phyloP scores from a whole-genome alignment of 768 basidiomycete species.

The Amylocystis lapponica region DNA sequence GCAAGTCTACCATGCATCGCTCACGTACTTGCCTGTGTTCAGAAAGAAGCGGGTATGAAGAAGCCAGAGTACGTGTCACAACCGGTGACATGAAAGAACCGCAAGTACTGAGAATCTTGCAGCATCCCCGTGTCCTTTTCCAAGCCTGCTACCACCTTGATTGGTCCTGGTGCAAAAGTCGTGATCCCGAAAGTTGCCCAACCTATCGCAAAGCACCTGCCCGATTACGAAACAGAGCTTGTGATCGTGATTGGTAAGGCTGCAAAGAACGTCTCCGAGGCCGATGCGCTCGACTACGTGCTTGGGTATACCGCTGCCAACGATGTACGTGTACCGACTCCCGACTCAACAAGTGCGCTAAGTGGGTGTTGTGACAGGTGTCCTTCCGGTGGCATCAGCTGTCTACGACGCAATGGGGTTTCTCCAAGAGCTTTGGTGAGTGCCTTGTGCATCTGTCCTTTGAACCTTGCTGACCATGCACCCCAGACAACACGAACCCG shows the following conservation, averaged over 20 bases:
- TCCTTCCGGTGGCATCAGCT: constrained; percentile 83
- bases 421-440: constrained; percentile 82
- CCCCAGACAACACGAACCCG: constrained; percentile 62
- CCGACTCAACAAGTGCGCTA: not conserved
- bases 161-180: constrained; percentile 64
- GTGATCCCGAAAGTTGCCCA: constrained; percentile 63
- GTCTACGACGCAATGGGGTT: constrained; percentile 76
- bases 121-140: constrained; percentile 74
- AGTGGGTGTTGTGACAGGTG: constrained; percentile 34
- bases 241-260: constrained; percentile 79
- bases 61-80: constrained; percentile 47
- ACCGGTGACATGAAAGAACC: not conserved
- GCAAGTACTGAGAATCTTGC: too few relatives aligned
- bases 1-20: not conserved
- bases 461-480: not conserved
- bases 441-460: not conserved
- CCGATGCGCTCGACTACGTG: constrained; percentile 80
- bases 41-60: constrained; percentile 64
- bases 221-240: constrained; percentile 82
- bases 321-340: constrained; percentile 44
- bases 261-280: constrained; percentile 74
- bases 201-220: constrained; percentile 61
- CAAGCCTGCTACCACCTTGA: constrained; percentile 66
- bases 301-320: constrained; percentile 79
- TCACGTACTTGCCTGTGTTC: not conserved